Conservation (phyloP, 768 basidiomycete genomes). For the Baorangia bicolor region DNA sequence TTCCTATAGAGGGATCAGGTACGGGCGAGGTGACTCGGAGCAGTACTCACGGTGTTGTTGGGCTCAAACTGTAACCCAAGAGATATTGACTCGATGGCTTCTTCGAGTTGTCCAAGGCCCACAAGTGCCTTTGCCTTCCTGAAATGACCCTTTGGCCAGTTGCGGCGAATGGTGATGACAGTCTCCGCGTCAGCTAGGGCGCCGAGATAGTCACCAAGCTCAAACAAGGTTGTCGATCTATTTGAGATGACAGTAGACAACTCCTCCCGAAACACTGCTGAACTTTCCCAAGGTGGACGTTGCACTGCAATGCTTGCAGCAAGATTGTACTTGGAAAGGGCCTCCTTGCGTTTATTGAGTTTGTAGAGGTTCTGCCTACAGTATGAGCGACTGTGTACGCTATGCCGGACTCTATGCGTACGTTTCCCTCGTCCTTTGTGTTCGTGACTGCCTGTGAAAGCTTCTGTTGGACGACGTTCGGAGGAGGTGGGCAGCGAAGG, state of each 20-base stretch:
- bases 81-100: constrained; percentile 79
- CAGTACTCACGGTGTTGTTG: constrained; percentile 48
- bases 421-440: constrained; percentile 95
- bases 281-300: constrained; percentile 89
- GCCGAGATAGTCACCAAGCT: constrained; percentile 69
- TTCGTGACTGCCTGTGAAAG: constrained; percentile 70
- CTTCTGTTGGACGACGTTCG: constrained; percentile 71
- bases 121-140: constrained; percentile 88
- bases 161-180: constrained; percentile 78
- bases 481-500: constrained; percentile 77
- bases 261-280: constrained; percentile 82
- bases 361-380: constrained; percentile 72
- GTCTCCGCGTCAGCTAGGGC: constrained; percentile 89
- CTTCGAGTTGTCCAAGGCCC: constrained; percentile 62
- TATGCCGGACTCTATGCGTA: constrained; percentile 40
- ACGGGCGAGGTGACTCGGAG: not conserved
- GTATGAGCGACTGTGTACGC: constrained; percentile 8
- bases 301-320: constrained; percentile 76
- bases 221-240: constrained; percentile 83
- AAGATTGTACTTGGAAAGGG: constrained; percentile 76
- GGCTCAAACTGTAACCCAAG: constrained; percentile 87
- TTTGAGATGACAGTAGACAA: constrained; percentile 89
- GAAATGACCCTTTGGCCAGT: constrained; percentile 97
- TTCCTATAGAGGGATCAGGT: constrained; percentile 25
- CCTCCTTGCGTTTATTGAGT: constrained; percentile 59